Evolutionary conservation across 768 basidiomycete species (phyloP).

Genomic region (Pleurotus tuber-regium): DNA sequence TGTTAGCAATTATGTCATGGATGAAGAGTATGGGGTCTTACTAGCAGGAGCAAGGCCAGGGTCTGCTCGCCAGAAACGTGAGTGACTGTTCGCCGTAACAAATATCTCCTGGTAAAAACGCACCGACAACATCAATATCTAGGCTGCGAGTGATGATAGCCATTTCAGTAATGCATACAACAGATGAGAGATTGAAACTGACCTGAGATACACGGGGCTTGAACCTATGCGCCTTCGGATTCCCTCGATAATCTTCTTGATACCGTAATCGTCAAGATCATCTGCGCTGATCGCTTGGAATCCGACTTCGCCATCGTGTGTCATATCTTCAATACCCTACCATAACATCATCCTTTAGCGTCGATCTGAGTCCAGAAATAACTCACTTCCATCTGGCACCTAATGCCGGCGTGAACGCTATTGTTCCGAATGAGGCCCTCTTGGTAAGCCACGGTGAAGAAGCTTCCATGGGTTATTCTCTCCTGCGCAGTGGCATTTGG

Average conservation of each 20-base stretch:
- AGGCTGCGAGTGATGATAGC: constrained; percentile 31
- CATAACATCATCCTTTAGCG: too few species aligned
- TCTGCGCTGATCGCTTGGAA: constrained; percentile 62
- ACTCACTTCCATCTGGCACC: constrained; percentile 46
- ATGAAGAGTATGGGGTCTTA: constrained; percentile 7
- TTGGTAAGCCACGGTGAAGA: constrained; percentile 60
- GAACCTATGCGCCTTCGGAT: constrained; percentile 58
- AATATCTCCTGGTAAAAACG: constrained; percentile 9
- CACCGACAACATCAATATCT: constrained; percentile 64
- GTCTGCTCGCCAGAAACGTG: constrained; percentile 32
- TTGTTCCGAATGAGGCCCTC: constrained; percentile 59
- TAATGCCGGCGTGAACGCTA: constrained; percentile 70
- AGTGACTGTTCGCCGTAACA: not conserved
- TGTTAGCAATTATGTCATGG: not conserved
- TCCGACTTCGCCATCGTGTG: constrained; percentile 54
- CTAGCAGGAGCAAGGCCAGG: constrained; percentile 56
- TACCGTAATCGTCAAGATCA: constrained; percentile 64
- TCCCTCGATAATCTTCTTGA: constrained; percentile 48
- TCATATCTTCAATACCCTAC: constrained; percentile 46
- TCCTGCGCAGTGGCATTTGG: constrained; percentile 36
- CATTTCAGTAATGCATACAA: too few species aligned
- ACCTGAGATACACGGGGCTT: constrained; percentile 63
- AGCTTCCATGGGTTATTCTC: constrained; percentile 63
- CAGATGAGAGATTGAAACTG: not conserved
- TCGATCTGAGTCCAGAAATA: not conserved